These are phyloP conservation scores for Trametes sp. DNA, from an alignment of 1,284 basidiomycete species.

Conservation along the genomic window DNA sequence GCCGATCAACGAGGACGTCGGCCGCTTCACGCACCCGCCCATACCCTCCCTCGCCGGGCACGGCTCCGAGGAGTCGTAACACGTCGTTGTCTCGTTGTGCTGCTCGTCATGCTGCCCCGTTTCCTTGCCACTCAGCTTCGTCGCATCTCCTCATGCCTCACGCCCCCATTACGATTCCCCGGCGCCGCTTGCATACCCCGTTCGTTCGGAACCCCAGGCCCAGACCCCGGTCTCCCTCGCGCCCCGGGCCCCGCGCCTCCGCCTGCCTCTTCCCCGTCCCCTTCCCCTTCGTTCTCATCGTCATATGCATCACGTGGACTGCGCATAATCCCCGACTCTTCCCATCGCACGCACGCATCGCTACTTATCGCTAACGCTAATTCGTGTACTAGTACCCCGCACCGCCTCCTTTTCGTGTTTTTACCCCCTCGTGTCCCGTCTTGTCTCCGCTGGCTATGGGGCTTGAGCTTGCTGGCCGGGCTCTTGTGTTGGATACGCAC, in stretches of 20 bases:
- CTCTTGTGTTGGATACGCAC: slow-evolving; percentile 7
- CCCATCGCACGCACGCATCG: slow-evolving; percentile 17
- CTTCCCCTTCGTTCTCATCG: slow-evolving; percentile 19
- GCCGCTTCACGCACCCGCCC: slow-evolving; percentile 28
- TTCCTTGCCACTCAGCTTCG: not conserved
- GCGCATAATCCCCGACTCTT: slow-evolving; percentile 7
- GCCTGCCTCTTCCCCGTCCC: too few relatives aligned
- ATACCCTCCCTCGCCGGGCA: slow-evolving; percentile 29
- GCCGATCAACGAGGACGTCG: slow-evolving; percentile 44
- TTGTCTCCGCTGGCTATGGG: not conserved
- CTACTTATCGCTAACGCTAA: slow-evolving; percentile 28
- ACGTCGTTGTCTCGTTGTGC: too few relatives aligned
- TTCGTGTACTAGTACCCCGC: slow-evolving; percentile 21
- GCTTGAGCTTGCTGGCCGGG: slow-evolving; percentile 24
- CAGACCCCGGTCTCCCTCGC: not conserved
- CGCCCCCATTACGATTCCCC: slow-evolving; percentile 1
- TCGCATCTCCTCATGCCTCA: not conserved
- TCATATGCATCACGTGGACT: slow-evolving; percentile 19
- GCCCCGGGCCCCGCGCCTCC: not conserved
- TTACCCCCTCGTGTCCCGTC: not conserved
- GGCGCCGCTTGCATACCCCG: not conserved
- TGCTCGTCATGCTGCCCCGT: not conserved
- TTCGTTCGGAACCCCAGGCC: slow-evolving; percentile 23
- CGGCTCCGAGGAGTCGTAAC: slow-evolving; percentile 23
- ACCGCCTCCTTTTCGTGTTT: not conserved